phyloP scores from a whole-genome alignment of 1,139 yeast genomes.

The Debaryomyces psychrophilus region DNA sequence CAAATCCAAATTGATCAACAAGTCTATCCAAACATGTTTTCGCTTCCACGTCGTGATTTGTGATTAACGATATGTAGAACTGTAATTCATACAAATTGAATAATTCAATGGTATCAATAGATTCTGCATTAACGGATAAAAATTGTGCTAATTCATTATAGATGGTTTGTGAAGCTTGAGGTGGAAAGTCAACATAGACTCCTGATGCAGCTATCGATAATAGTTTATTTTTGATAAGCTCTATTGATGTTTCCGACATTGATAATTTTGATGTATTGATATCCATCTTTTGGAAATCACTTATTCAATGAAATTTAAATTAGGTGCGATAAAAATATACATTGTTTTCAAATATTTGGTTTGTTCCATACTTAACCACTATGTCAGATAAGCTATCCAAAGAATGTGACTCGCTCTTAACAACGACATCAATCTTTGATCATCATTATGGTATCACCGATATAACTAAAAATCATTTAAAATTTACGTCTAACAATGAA shows the following conservation, averaged over 20 bases:
- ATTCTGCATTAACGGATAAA: slow-evolving; percentile 31
- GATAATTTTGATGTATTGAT: not conserved
- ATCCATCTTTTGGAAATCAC: not conserved
- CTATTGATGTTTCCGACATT: slow-evolving; percentile 11
- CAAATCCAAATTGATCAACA: slow-evolving; percentile 64
- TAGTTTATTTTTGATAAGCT: slow-evolving; percentile 27
- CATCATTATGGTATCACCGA: slow-evolving; percentile 35
- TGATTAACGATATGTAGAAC: slow-evolving; percentile 64
- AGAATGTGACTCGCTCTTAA: slow-evolving; percentile 27
- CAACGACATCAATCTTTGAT: slow-evolving; percentile 25
- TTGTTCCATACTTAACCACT: not conserved
- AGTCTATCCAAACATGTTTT: slow-evolving; percentile 63
- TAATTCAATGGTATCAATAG: slow-evolving; percentile 50
- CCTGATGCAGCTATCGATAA: slow-evolving; percentile 35
- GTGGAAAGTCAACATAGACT: slow-evolving; percentile 38
- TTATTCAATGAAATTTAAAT: not conserved
- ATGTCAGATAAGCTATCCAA: slow-evolving; percentile 25
- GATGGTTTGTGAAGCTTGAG: slow-evolving; percentile 34
- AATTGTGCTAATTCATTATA: slow-evolving; percentile 38
- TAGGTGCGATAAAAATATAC: slow-evolving; percentile 4
- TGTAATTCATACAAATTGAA: slow-evolving; percentile 70
- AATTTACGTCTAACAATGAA: slow-evolving; percentile 2
- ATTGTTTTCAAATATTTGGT: not conserved
- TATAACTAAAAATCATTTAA: slow-evolving; percentile 9
- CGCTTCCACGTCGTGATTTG: slow-evolving; percentile 75